A percentile compares a stretch with the other conserved stretches of the same genome.
phyloP scores from a whole-genome alignment of 1,139 yeast genomes.

The Diutina siamensis region DNA sequence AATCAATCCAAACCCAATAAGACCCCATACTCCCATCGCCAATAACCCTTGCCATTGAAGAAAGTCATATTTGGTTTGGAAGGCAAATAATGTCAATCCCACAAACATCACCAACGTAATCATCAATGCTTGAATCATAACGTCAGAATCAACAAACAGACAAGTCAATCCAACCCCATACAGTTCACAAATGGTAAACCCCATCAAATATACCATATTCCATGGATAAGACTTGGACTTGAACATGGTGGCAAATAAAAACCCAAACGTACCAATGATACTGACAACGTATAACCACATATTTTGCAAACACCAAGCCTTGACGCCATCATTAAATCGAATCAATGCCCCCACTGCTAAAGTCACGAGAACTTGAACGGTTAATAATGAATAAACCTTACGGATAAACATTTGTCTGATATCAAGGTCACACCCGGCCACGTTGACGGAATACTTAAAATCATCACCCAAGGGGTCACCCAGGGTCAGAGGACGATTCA shows the following conservation, averaged over 20 bases:
- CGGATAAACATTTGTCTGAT: slow-evolving; percentile 68
- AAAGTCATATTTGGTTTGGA: slow-evolving; percentile 76
- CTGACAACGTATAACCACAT: slow-evolving; percentile 52
- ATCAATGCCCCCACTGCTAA: slow-evolving; percentile 48
- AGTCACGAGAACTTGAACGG: slow-evolving; percentile 54
- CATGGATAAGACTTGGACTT: slow-evolving; percentile 56
- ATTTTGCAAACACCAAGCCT: slow-evolving; percentile 48
- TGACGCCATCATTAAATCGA: slow-evolving; percentile 33
- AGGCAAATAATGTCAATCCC: slow-evolving; percentile 68
- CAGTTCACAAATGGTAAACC: slow-evolving; percentile 67
- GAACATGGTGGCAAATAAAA: slow-evolving; percentile 47
- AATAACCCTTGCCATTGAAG: slow-evolving; percentile 60
- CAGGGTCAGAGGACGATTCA: no score
- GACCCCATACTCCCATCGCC: slow-evolving; percentile 50
- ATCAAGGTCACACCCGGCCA: slow-evolving; percentile 66
- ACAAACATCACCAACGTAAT: slow-evolving; percentile 60
- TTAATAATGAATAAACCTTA: slow-evolving; percentile 65
- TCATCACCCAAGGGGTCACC: slow-evolving; percentile 56
- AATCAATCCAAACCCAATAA: slow-evolving; percentile 65
- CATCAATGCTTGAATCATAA: slow-evolving; percentile 61
- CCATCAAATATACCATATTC: slow-evolving; percentile 42
- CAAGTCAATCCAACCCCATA: slow-evolving; percentile 63
- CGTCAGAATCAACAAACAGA: slow-evolving; percentile 48
- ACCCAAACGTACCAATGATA: slow-evolving; percentile 47
- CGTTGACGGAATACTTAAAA: slow-evolving; percentile 72